Conservation (phyloP, 106 monocot genomes). For the Acorus gramineus region DNA sequence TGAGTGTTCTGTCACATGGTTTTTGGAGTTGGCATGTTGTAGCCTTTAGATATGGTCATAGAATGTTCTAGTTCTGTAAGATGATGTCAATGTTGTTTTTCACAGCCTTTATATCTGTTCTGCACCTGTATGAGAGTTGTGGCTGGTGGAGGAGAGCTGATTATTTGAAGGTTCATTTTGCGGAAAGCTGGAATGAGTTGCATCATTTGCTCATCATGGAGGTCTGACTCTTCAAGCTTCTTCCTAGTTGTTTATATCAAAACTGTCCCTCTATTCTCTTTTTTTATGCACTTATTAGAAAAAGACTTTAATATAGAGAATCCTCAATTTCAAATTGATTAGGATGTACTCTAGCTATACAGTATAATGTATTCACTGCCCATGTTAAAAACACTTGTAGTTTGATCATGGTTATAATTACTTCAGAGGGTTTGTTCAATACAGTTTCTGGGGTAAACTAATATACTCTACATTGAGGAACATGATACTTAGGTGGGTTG, state of each 20-base stretch:
- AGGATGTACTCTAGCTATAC: too few species aligned
- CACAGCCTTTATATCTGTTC: conserved; percentile 92
- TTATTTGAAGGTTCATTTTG: conserved; percentile 99
- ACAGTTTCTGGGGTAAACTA: too few species aligned
- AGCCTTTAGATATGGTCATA: not conserved
- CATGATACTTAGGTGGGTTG: too few species aligned
- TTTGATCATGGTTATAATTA: too few species aligned
- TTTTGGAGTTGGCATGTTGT: too few species aligned
- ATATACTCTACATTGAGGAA: too few species aligned
- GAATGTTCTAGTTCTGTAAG: not conserved
- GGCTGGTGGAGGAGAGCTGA: conserved; percentile 99
- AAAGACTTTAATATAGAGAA: too few species aligned
- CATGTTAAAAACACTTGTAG: too few species aligned
- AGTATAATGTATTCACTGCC: too few species aligned
- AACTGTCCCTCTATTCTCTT: not conserved
- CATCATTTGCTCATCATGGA: conserved; percentile 99
- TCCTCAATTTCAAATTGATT: too few species aligned
- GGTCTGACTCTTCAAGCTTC: conserved; percentile 19
- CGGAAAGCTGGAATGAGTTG: conserved; percentile 95
- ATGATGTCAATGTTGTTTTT: not conserved
- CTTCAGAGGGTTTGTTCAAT: too few species aligned
- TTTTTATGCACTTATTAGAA: not conserved
- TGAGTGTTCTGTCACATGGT: conserved; percentile 19
- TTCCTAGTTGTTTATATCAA: not conserved
- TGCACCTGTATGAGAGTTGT: conserved; percentile 95